Percentiles rank a stretch among this genome's conserved stretches.
Conservation (phyloP, 495 filamentous ascomycete genomes). For the Penicillium coprophilum region DNA sequence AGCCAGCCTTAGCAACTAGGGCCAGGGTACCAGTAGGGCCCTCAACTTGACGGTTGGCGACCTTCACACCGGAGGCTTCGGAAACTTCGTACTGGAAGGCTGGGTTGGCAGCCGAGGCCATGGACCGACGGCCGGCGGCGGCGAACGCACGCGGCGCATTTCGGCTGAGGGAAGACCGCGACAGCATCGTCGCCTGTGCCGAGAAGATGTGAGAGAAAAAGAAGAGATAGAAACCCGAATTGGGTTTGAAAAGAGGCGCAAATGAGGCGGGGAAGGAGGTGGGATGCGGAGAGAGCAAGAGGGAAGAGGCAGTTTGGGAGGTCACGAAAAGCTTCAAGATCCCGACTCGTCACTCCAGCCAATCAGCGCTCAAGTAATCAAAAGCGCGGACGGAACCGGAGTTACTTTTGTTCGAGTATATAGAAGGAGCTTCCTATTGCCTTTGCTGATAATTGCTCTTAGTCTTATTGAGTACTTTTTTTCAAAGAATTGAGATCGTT, state of each 20-base stretch:
- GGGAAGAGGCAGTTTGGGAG: constrained; percentile 37
- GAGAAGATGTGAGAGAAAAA: constrained; percentile 33
- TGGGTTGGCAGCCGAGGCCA: constrained; percentile 78
- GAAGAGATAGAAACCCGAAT: constrained; percentile 34
- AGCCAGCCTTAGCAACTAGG: constrained; percentile 87
- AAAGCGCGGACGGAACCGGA: constrained; percentile 46
- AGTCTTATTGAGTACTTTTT: not conserved
- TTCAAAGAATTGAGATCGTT: not conserved
- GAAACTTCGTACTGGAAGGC: constrained; percentile 85
- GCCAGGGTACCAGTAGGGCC: constrained; percentile 88
- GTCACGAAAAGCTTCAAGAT: constrained; percentile 54
- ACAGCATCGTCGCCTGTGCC: constrained; percentile 73
- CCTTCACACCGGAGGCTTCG: constrained; percentile 82
- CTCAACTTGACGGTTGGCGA: constrained; percentile 81
- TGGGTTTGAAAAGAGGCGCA: constrained; percentile 38
- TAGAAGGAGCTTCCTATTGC: constrained; percentile 2
- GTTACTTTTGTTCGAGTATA: constrained; percentile 31
- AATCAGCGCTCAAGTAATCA: constrained; percentile 10
- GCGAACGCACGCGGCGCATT: constrained; percentile 71
- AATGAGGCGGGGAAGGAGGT: constrained; percentile 40
- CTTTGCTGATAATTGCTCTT: not conserved
- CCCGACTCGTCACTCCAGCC: constrained; percentile 27
- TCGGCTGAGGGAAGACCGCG: constrained; percentile 74
- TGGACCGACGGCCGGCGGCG: constrained; percentile 60
- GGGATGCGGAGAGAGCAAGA: constrained; percentile 25